phyloP scores from a whole-genome alignment of 352 stramenopile species.

The Phytophthora sojae region DNA sequence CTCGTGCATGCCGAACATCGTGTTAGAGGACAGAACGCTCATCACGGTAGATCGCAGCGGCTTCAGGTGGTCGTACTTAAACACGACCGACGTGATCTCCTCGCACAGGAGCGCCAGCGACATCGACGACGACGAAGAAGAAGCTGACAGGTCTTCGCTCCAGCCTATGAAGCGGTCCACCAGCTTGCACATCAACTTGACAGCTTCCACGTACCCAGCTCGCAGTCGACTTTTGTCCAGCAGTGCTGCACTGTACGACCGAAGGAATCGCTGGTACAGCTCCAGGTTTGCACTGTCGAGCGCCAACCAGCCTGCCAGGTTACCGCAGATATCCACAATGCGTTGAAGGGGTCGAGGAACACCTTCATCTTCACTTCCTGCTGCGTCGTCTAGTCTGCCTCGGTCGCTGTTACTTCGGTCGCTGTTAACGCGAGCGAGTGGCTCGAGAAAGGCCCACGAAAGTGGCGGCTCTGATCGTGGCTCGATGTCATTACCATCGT shows the following conservation, averaged over 20 bases:
- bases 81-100: slow-evolving; percentile 46
- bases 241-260: slow-evolving; percentile 27
- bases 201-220: slow-evolving; percentile 36
- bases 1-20: slow-evolving; percentile 46
- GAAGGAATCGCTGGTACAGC: slow-evolving; percentile 35
- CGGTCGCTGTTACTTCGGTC: no score
- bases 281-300: slow-evolving; percentile 40
- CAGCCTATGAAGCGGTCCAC: slow-evolving; percentile 35
- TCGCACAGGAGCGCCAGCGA: slow-evolving; percentile 38
- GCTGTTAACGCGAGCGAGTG: slow-evolving; percentile 3
- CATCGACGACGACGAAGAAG: slow-evolving; percentile 6
- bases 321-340: slow-evolving; percentile 35
- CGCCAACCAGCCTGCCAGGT: slow-evolving; percentile 39
- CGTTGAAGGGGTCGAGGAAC: slow-evolving; percentile 14
- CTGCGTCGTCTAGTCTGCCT: background rate
- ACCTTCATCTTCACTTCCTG: slow-evolving; percentile 1
- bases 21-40: slow-evolving; percentile 35
- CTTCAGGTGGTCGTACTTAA: slow-evolving; percentile 44
- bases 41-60: slow-evolving; percentile 37
- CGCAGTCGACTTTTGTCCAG: slow-evolving; percentile 44
- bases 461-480: slow-evolving; percentile 7
- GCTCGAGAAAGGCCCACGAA: slow-evolving; percentile 40
- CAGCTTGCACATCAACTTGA: slow-evolving; percentile 38
- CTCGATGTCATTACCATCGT: background rate
- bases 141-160: slow-evolving; percentile 6